Evolutionary conservation across 169 alveolate genomes (phyloP).

Genomic region (Cryptosporidium parvum): DNA sequence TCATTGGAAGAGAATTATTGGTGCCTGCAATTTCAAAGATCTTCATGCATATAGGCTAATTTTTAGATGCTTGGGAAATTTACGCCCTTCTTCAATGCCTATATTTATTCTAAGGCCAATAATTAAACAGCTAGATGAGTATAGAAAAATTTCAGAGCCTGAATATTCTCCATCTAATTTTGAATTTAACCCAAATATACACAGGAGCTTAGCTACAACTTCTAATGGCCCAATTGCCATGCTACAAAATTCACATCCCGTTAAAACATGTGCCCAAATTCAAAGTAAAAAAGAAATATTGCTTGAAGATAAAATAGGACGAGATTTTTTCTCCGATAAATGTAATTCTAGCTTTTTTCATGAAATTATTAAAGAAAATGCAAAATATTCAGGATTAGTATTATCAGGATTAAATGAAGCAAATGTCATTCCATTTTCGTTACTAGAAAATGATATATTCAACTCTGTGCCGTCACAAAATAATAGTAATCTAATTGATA

Average conservation of each 20-base stretch:
- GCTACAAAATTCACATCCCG: slow-evolving; percentile 9
- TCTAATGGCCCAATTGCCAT: neutral
- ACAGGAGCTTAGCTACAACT: neutral
- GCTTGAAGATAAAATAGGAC: neutral
- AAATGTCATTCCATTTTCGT: neutral
- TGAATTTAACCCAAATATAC: slow-evolving; percentile 39
- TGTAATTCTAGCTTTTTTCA: neutral
- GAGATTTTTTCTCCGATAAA: neutral
- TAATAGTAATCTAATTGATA: neutral
- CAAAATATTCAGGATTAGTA: neutral
- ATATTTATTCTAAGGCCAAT: slow-evolving; percentile 41
- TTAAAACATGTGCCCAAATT: neutral
- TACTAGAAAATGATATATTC: neutral
- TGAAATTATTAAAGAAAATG: neutral
- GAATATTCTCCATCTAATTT: slow-evolving; percentile 50
- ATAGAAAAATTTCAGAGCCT: slow-evolving; percentile 71
- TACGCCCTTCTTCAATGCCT: slow-evolving; percentile 74
- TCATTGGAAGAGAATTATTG: slow-evolving; percentile 70
- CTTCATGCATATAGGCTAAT: slow-evolving; percentile 69
- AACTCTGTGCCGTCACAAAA: neutral
- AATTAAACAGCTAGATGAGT: slow-evolving; percentile 72
- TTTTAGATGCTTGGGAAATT: slow-evolving; percentile 63
- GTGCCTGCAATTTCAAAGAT: slow-evolving; percentile 56
- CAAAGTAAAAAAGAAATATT: neutral
- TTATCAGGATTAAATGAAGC: neutral